phyloP scores from a whole-genome alignment of 73 alveolate genomes.

The Breviolum minutum region DNA sequence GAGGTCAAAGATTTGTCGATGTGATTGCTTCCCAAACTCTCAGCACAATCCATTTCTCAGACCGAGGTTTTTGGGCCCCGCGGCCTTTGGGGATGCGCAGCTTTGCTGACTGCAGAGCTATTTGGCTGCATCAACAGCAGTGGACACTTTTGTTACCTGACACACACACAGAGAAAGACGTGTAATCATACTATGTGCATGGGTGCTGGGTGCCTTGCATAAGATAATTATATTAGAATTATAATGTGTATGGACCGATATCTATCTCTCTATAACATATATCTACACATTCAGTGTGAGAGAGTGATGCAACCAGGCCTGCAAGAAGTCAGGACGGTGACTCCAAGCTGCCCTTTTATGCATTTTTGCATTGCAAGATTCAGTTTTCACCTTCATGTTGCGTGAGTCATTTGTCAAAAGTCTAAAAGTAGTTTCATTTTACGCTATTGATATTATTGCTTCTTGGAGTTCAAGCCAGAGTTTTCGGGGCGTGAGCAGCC shows the following conservation, averaged over 20 bases:
- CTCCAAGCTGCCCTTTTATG: not conserved
- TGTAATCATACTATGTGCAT: not conserved
- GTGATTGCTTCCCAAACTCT: not conserved
- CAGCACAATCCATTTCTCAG: not conserved
- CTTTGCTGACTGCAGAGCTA: constrained; percentile 43
- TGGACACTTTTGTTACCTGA: no score
- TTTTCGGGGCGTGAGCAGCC: constrained; percentile 29
- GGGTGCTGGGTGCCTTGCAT: not conserved
- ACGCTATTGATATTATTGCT: not conserved
- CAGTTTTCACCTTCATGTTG: not conserved
- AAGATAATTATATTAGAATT: no score
- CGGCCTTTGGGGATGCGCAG: constrained; percentile 93
- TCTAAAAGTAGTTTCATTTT: no score
- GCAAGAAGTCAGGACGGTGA: constrained; percentile 37
- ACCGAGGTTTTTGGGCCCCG: constrained; percentile 56
- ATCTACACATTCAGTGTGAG: no score
- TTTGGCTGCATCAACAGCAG: constrained; percentile 9
- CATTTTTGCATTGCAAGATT: not conserved
- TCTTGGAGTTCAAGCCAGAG: constrained; percentile 29
- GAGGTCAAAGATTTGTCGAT: not conserved
- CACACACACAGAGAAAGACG: no score
- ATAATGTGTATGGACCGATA: no score
- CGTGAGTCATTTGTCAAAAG: no score
- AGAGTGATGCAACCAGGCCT: not conserved
- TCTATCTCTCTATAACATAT: no score